phyloP scores from a whole-genome alignment of 768 basidiomycete species.

The Pleurotus eryngii region DNA sequence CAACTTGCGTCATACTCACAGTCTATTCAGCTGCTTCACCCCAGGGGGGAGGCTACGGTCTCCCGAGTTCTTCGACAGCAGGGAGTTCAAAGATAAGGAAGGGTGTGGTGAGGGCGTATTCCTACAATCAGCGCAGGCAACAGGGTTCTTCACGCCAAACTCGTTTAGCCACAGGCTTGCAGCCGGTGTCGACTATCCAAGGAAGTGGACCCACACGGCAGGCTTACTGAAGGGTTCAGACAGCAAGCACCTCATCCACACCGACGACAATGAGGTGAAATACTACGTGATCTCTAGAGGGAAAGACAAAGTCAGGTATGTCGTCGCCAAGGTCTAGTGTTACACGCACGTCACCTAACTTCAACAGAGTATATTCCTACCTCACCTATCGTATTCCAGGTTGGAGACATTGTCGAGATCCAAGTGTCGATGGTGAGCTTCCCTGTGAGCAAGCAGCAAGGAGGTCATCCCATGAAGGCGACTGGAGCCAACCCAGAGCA shows the following conservation, averaged over 20 bases:
- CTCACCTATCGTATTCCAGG: not conserved
- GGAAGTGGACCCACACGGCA: not conserved
- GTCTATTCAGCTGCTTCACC: not conserved
- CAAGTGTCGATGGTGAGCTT: not conserved
- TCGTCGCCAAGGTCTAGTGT: not conserved
- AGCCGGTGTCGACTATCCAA: not conserved
- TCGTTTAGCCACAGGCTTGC: not conserved
- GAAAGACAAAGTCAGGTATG: no score
- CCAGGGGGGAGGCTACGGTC: not conserved
- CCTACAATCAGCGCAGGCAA: not conserved
- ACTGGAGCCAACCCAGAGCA: no score
- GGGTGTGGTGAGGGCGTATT: not conserved
- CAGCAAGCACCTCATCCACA: not conserved
- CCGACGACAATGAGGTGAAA: not conserved
- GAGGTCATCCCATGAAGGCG: no score
- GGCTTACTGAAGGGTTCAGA: not conserved
- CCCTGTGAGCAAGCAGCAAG: not conserved
- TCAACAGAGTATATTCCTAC: not conserved
- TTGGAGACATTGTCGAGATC: not conserved
- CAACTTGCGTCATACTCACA: not conserved
- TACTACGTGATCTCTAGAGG: not conserved
- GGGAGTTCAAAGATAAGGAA: not conserved
- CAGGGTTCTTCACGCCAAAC: not conserved
- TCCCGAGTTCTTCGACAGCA: not conserved
- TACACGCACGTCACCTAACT: no score